Percentiles rank a stretch among this genome's conserved stretches.
These are phyloP conservation scores for Begonia peltatifolia DNA, from an alignment of 306 rosid genomes.

Conservation along the genomic window DNA sequence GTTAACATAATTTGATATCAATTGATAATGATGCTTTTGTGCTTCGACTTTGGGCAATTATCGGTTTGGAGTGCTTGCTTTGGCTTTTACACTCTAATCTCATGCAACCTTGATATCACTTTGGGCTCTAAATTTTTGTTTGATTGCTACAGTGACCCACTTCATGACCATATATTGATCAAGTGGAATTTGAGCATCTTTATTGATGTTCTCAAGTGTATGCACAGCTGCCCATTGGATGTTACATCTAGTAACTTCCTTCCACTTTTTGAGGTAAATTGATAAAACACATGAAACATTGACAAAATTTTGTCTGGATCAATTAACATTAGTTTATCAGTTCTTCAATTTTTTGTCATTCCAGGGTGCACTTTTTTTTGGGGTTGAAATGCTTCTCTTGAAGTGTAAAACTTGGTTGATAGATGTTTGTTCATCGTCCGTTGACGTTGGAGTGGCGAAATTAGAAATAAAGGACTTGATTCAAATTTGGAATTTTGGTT, in stretches of 20 bases:
- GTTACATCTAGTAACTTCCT: constrained; percentile 33
- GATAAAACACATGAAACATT: background rate
- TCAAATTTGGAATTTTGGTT: constrained; percentile 49
- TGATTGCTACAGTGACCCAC: constrained; percentile 41
- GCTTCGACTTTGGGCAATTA: too few species aligned
- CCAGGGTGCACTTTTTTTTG: constrained; percentile 78
- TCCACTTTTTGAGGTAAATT: constrained; percentile 52
- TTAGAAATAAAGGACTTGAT: constrained; percentile 44
- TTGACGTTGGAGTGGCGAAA: constrained; percentile 14
- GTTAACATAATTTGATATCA: too few species aligned
- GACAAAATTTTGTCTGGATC: background rate
- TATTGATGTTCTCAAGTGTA: constrained; percentile 45
- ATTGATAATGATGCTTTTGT: too few species aligned
- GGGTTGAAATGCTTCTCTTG: constrained; percentile 48
- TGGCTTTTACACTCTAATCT: too few species aligned
- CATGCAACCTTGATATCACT: background rate
- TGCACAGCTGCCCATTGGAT: constrained; percentile 29
- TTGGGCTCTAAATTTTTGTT: background rate
- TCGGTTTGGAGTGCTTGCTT: too few species aligned
- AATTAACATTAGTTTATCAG: background rate
- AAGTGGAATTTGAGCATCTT: constrained; percentile 37
- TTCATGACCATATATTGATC: constrained; percentile 26
- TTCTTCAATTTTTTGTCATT: background rate
- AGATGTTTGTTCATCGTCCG: constrained; percentile 25
- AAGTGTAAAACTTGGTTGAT: constrained; percentile 57